Evolutionary conservation across 1,139 yeast species (phyloP).

Genomic region (Scheffersomyces insectosa): DNA sequence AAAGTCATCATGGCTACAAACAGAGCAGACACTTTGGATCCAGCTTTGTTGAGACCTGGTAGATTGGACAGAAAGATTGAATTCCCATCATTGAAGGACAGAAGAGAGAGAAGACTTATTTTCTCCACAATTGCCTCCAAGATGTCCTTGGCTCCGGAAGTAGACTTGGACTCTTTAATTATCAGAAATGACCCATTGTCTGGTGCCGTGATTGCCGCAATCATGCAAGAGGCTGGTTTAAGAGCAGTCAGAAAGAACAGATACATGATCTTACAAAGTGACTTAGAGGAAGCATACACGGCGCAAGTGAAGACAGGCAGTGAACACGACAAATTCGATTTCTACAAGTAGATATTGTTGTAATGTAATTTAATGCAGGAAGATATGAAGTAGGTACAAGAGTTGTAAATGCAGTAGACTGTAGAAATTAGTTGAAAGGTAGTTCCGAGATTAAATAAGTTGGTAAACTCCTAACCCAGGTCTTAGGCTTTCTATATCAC

Average conservation of each 20-base stretch:
- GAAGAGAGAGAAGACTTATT: constrained; percentile 96
- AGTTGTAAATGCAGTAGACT: too few species aligned
- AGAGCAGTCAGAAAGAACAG: constrained; percentile 98
- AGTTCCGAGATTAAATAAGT: neutral
- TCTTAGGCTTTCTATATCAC: constrained; percentile 40
- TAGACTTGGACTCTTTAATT: constrained; percentile 90
- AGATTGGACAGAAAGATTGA: constrained; percentile 98
- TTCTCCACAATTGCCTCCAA: constrained; percentile 95
- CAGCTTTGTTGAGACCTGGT: constrained; percentile 96
- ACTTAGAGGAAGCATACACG: constrained; percentile 96
- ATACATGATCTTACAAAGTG: constrained; percentile 92
- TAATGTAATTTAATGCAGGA: constrained; percentile 3
- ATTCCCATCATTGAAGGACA: constrained; percentile 91
- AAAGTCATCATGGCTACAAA: constrained; percentile 99
- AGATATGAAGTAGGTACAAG: constrained; percentile 7
- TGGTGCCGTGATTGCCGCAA: constrained; percentile 98
- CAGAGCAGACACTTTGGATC: constrained; percentile 96
- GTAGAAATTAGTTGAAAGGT: neutral
- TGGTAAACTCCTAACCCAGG: constrained; percentile 63
- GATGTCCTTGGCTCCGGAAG: constrained; percentile 98
- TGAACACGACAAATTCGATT: constrained; percentile 96
- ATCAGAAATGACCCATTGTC: constrained; percentile 95
- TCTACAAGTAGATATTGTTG: constrained; percentile 64
- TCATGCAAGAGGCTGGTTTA: constrained; percentile 99
- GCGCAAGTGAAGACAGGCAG: constrained; percentile 93